Conservation (phyloP, 257 asterid species). For the Scutellaria baicalensis region DNA sequence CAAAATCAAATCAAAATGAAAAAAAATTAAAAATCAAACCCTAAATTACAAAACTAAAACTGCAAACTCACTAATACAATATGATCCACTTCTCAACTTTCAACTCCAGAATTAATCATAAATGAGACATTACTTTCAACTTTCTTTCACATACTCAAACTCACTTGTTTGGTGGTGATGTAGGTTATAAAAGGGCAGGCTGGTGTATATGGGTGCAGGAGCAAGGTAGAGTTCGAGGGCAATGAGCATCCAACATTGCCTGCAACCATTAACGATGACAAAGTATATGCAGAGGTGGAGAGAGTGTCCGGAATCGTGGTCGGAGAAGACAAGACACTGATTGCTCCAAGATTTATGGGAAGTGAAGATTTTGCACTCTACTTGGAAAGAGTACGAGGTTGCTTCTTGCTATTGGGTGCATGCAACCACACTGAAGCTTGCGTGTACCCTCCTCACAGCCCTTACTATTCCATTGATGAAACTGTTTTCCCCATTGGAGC, state of each 20-base stretch:
- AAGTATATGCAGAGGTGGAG: slow-evolving; percentile 23
- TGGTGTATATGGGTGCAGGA: slow-evolving; percentile 30
- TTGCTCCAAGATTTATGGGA: slow-evolving; percentile 38
- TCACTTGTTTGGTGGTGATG: not conserved
- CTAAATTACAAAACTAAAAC: no score
- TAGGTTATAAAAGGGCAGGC: slow-evolving; percentile 43
- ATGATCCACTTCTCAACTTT: no score
- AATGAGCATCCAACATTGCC: slow-evolving; percentile 39
- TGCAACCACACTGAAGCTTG: slow-evolving; percentile 32
- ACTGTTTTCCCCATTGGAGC: slow-evolving; percentile 52
- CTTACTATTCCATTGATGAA: slow-evolving; percentile 44
- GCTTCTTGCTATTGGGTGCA: slow-evolving; percentile 31
- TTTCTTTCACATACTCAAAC: no score
- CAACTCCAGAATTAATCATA: no score
- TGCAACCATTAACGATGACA: slow-evolving; percentile 36
- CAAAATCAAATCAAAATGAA: no score
- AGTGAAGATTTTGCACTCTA: slow-evolving; percentile 57
- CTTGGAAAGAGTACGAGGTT: slow-evolving; percentile 30
- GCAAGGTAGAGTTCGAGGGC: slow-evolving; percentile 31
- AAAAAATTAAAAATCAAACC: no score
- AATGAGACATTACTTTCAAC: no score
- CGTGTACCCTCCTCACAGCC: slow-evolving; percentile 42
- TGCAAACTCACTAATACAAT: no score
- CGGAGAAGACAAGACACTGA: slow-evolving; percentile 28
- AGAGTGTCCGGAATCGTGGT: slow-evolving; percentile 26